A percentile compares a stretch with the other conserved stretches of the same genome.
These are phyloP conservation scores for Tolypocladium sp. DNA, from an alignment of 2,329 filamentous ascomycete genomes.

Conservation along the genomic window DNA sequence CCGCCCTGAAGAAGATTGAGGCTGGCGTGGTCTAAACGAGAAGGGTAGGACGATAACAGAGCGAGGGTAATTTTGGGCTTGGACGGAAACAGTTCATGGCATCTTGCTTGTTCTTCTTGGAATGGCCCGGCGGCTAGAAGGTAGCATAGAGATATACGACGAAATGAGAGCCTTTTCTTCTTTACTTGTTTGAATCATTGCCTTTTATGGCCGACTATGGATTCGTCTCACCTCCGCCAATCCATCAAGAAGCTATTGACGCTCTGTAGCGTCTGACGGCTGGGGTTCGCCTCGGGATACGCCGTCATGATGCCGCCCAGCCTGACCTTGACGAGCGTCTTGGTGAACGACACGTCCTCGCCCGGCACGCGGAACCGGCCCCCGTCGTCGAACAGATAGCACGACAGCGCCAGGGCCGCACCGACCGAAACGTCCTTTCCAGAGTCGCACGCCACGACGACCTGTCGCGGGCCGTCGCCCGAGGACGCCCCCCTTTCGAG, in stretches of 20 bases:
- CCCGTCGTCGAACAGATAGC: constrained; percentile 58
- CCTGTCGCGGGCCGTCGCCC: constrained; percentile 3
- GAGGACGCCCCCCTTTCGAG: constrained; percentile 12
- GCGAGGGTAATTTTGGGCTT: neutral
- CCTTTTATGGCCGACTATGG: neutral
- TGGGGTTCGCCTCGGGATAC: constrained; percentile 74
- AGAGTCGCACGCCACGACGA: constrained; percentile 62
- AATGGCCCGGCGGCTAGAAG: neutral
- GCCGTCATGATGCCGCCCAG: constrained; percentile 76
- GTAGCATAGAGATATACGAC: constrained; percentile 11
- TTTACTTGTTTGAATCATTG: neutral
- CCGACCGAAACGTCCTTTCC: constrained; percentile 78
- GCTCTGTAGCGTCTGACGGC: constrained; percentile 75
- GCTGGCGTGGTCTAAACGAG: constrained; percentile 20
- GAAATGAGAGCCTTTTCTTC: constrained; percentile 9
- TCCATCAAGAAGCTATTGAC: constrained; percentile 86
- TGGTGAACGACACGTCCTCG: constrained; percentile 43
- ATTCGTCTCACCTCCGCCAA: constrained; percentile 21
- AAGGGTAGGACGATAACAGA: neutral
- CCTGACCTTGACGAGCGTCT: constrained; percentile 65
- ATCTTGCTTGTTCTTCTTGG: neutral
- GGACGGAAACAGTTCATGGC: neutral
- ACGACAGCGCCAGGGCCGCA: constrained; percentile 65
- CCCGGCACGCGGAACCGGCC: constrained; percentile 33
- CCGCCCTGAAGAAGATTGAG: constrained; percentile 35